Evolutionary conservation across 2,329 filamentous ascomycete genomes (phyloP), one percentile per base, ranked within the genome.

Genomic region (Cladosporium austrohemisphaericum): DNA sequence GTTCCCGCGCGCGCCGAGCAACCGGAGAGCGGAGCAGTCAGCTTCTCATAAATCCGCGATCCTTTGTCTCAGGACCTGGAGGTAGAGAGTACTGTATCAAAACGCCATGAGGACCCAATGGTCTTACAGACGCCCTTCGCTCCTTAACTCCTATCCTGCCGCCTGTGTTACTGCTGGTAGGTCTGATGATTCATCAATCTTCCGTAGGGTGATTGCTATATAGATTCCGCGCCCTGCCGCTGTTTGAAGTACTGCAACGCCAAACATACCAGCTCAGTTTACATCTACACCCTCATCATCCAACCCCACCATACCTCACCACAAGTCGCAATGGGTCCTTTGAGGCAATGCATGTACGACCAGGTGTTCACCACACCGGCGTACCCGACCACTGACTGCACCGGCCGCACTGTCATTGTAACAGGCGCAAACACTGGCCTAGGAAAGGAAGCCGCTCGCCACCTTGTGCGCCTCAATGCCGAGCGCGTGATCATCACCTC

Each of bases 381-480:
- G 6, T 41, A 51, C 3, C 52, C 55, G 2, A 49, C 25, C 3
- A 45, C 40, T n/a, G 37, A 41, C 33, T 52, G 45, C 46, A 38
- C 38, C 13, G 71, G 67, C 14, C 63, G 69, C 33, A 71, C 63
- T 4, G 60, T 75, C 48, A 70, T 78, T 23, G 68, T 78, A 4
- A 78, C 75, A 0, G 75, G 75, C 33, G 67, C 71, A 2, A 77
- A 77, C 48, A 60, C 65, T 5, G 74, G 74, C 3, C 66, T 77
- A 0, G 75, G 75, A 11, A 64, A 68, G 36, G 72, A 77, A 60
- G 69, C 73, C 5, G 68, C 70, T 1, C 62, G 63, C 1, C 72
- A 76, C 52, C 65, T 74, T 33, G 66, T 69, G 1, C 56, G 60
- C 0, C 64, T 75, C 5, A 64, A 67, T 4, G 68, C 69, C 10